Evolutionary conservation across 192 early-diverging fungal species (phyloP).

Genomic region (Mortierella antarctica): DNA sequence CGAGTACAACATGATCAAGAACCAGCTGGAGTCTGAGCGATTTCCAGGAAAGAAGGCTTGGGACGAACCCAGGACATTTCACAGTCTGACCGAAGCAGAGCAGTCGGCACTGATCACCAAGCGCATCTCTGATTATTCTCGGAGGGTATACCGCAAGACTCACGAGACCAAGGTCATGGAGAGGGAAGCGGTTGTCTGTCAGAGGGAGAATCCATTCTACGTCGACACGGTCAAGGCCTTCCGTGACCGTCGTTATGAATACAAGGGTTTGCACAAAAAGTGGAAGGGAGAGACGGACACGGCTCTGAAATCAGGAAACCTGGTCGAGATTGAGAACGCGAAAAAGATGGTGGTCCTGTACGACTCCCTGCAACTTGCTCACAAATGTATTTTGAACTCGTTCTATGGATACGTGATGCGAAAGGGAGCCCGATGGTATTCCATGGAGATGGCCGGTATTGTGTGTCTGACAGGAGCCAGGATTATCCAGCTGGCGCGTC

Average conservation of each 20-base stretch:
- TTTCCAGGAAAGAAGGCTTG: slow-evolving; percentile 75
- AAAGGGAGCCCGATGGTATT: slow-evolving; percentile 98
- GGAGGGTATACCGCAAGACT: slow-evolving; percentile 88
- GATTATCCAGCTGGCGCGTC: slow-evolving; percentile 97
- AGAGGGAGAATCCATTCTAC: slow-evolving; percentile 98
- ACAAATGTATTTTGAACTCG: slow-evolving; percentile 95
- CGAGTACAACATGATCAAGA: slow-evolving; percentile 89
- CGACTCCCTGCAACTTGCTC: slow-evolving; percentile 97
- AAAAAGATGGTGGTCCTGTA: slow-evolving; percentile 95
- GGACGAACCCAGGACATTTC: slow-evolving; percentile 68
- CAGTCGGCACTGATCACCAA: slow-evolving; percentile 79
- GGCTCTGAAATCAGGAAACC: slow-evolving; percentile 72
- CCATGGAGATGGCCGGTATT: slow-evolving; percentile 99
- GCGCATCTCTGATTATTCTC: slow-evolving; percentile 86
- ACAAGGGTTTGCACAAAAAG: slow-evolving; percentile 93
- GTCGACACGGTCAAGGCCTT: slow-evolving; percentile 96
- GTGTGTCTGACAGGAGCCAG: slow-evolving; percentile 96
- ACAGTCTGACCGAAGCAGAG: slow-evolving; percentile 73
- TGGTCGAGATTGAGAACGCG: slow-evolving; percentile 78
- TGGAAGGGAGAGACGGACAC: slow-evolving; percentile 89
- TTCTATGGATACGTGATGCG: slow-evolving; percentile 99
- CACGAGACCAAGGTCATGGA: slow-evolving; percentile 85
- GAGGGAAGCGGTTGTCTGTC: slow-evolving; percentile 93
- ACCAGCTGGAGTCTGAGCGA: slow-evolving; percentile 83
- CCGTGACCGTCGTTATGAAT: slow-evolving; percentile 97